Evolutionary conservation across 305 asterid species (phyloP).

Genomic region (Fraxinus latifolia): DNA sequence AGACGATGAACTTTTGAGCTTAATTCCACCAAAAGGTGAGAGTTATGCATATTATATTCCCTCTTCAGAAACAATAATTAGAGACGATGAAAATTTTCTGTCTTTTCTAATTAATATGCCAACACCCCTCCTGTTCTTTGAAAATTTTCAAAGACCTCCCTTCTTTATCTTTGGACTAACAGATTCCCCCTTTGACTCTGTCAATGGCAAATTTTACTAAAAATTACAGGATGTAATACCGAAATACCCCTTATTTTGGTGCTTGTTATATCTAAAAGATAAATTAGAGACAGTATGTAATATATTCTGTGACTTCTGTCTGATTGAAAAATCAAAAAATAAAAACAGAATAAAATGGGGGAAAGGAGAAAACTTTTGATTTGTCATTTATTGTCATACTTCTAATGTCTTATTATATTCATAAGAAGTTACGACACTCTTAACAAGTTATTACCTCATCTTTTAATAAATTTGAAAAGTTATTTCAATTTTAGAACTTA

Average conservation of each 20-base stretch:
- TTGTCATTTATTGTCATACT: neutral
- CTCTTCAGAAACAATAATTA: constrained; percentile 5
- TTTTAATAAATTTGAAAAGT: neutral
- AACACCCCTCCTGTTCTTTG: neutral
- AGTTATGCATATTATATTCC: neutral
- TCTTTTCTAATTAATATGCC: neutral
- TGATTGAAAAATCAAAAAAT: neutral
- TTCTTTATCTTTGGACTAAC: neutral
- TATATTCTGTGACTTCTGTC: neutral
- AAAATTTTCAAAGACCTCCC: neutral
- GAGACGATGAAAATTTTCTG: neutral
- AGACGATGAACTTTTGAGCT: constrained; percentile 45
- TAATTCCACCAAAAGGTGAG: constrained; percentile 71
- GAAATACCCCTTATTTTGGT: neutral
- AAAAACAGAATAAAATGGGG: neutral
- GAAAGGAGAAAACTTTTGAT: neutral
- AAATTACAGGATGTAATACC: neutral
- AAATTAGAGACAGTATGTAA: neutral
- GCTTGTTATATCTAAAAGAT: neutral
- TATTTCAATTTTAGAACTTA: neutral
- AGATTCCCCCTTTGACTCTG: neutral
- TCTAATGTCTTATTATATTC: neutral
- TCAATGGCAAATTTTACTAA: neutral
- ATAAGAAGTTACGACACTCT: neutral
- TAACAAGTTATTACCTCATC: neutral